phyloP scores from a whole-genome alignment of 352 stramenopile genomes.

The Pythium phragmitis region DNA sequence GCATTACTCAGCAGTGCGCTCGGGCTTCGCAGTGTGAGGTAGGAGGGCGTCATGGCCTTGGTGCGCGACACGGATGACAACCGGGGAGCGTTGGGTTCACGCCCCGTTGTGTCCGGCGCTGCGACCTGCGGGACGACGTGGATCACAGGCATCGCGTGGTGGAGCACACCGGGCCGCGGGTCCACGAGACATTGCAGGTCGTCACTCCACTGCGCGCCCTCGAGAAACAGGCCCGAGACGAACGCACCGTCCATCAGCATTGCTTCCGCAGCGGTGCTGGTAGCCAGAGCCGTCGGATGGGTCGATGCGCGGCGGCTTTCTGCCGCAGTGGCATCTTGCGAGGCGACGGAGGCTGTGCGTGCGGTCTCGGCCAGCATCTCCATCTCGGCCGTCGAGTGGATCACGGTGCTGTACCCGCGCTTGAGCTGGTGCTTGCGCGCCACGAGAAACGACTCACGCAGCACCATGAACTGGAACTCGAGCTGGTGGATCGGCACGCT shows the following conservation, averaged over 20 bases:
- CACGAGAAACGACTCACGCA: conserved; percentile 26
- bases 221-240: conserved; percentile 60
- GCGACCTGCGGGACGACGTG: conserved; percentile 71
- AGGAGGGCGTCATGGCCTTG: conserved; percentile 28
- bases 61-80: conserved; percentile 21
- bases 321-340: background rate
- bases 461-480: conserved; percentile 62
- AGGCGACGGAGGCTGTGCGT: background rate
- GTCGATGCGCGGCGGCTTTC: background rate
- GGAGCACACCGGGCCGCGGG: conserved; percentile 54
- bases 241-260: conserved; percentile 42
- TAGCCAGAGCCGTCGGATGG: background rate
- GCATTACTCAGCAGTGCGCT: conserved; percentile 10
- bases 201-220: conserved; percentile 68
- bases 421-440: conserved; percentile 23
- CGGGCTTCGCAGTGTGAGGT: conserved; percentile 25
- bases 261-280: background rate
- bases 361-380: conserved; percentile 21
- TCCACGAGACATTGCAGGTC: conserved; percentile 50
- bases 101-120: background rate
- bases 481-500: conserved; percentile 70
- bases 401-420: conserved; percentile 8
- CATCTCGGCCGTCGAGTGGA: conserved; percentile 19
- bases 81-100: no score
- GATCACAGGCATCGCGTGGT: conserved; percentile 81